Base-by-base conservation (phyloP, 139 green algal genomes). In the Chlorella ohadii region DNA sequence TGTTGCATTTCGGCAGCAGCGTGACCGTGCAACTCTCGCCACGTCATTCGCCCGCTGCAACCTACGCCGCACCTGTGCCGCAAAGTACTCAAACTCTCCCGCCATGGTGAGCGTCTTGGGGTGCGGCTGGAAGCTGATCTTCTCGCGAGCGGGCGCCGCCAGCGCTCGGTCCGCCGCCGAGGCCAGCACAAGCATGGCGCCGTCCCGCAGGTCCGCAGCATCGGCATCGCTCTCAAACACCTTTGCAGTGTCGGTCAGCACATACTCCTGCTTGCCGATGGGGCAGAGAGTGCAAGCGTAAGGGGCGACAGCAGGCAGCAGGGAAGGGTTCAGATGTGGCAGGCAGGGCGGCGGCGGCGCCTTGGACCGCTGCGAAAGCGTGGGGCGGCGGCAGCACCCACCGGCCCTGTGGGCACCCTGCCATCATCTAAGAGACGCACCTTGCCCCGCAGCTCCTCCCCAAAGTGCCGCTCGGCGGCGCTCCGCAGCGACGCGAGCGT, bases 11-110 rank as follows among this genome's bases (percentile, higher is more conserved):
- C 66, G 38, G 33, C 66, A 17, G 25, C 25, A 31, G 27, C 27
- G 23, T 3, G 25, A 4, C 27, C 22, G 23, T 16, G 23, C 59
- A 4, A 23, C 31, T 3, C 25, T 3, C 25, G 31, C 51, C 11
- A 22, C 12, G 1, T 31, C 67, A 5, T 33, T 3, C 27, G 44
- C 6, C 22, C 41, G 27, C 20, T 20, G 47, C 56, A 22, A 13
- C 55, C 16, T 36, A 3, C 16, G 22, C 0, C 72, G 36, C 41
- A 87, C 87, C 82, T 93, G 87, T 3, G 92, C 93, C 39, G 93
- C 91, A 87, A 95, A 97, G 78, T 97, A 97, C 84, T 97, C 94
- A 70, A 94, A 95, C 61, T 97, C 94, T 20, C 94, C 94, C 4
- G 93, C 93, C 87, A 92, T 93, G 33, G 93, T 97, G 23, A 97